Base-by-base conservation (phyloP, 805 yeast genomes). In the Clavispora santaluciae region DNA sequence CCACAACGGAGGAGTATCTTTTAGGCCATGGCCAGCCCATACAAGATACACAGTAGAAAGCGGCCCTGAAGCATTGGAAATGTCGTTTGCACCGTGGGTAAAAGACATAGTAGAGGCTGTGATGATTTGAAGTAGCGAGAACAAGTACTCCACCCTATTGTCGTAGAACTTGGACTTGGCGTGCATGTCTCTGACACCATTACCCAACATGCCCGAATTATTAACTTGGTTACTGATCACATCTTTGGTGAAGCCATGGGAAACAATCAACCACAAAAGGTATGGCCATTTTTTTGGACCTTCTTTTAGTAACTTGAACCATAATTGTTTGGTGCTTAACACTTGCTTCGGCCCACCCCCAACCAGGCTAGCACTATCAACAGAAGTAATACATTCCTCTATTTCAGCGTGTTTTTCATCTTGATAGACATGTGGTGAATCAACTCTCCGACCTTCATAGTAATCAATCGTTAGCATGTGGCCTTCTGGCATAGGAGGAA, bases 61-160 rank as follows among this genome's bases (percentile, higher is more conserved):
- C 24, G 91, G 90, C 49, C 88, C 90, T 23, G 85, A 75, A 28
- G 91, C 89, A 53, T 83, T 83, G 36, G 88, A 74, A 47, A 84
- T 81, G 63, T 83, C 91, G 56, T 83, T 83, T 29, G 91, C 81
- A 42, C 91, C 91, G 56, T 83, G 91, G 6, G 90, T 86, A 60
- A 84, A 82, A 2, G 90, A 83, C 83, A 83, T 82, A 38, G 88
- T 83, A 50, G 80, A 75, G 12, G 91, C 90, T 31, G 90, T 83
- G 47, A 83, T 61, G 39, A 79, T 81, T 63, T 83, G 91, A 40
- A 82, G 65, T 46, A 82, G 66, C 3, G 90, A 77, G 59, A 76
- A 83, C 48, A 83, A 61, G 59, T 73, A 80, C 63, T 83, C 91
- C 43, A 80, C 66, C 60, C 79, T 79, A 73, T 78, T 79, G 57